Percentiles rank a stretch among this genome's conserved stretches.
Conservation (phyloP, 208 protist species). For the Histomonas meleagridis region DNA sequence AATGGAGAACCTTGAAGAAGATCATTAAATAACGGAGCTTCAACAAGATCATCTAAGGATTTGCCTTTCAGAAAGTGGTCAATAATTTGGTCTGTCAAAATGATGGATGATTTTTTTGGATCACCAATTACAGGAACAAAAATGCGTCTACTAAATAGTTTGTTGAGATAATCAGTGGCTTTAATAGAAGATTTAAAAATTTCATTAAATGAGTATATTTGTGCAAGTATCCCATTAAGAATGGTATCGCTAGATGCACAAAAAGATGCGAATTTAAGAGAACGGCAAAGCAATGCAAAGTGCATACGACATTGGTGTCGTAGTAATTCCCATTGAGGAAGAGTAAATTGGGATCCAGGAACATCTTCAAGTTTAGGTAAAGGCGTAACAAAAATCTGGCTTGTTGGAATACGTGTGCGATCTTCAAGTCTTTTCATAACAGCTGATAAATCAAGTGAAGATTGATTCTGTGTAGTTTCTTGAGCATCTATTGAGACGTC, state of each 20-base stretch:
- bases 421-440: neutral
- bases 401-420: neutral
- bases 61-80: neutral
- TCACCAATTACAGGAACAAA: constrained; percentile 13
- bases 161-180: neutral
- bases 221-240: neutral
- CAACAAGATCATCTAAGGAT: neutral
- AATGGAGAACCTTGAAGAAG: neutral
- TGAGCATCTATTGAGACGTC: neutral
- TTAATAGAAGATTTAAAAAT: constrained; percentile 7
- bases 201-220: neutral
- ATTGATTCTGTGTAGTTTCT: neutral
- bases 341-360: neutral
- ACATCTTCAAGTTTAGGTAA: neutral
- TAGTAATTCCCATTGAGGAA: neutral
- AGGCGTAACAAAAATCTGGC: neutral
- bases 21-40: neutral
- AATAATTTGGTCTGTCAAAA: neutral
- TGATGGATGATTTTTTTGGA: neutral
- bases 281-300: neutral
- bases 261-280: neutral
- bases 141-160: neutral
- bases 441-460: neutral
- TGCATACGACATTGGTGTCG: neutral
- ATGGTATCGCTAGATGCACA: neutral